These are phyloP conservation scores for Manihot esculenta DNA, from an alignment of 441 rosid species.

Conservation along the genomic window DNA sequence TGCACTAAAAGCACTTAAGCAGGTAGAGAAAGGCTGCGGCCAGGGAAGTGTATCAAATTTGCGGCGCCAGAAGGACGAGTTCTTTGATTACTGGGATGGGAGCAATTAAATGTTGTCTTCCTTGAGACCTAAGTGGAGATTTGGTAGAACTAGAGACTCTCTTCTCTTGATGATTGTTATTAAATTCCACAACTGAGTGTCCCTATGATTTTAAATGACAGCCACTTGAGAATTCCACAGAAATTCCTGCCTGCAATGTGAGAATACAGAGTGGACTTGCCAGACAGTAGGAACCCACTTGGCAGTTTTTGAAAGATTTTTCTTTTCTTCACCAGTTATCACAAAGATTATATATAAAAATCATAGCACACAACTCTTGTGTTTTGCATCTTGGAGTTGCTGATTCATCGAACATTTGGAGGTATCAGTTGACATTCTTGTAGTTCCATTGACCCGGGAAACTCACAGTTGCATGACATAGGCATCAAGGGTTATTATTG, in stretches of 20 bases:
- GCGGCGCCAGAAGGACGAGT: slow-evolving; percentile 50
- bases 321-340: not conserved
- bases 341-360: not conserved
- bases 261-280: not conserved
- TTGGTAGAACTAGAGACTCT: not conserved
- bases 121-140: not conserved
- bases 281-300: not conserved
- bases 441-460: not conserved
- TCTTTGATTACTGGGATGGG: slow-evolving; percentile 54
- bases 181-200: slow-evolving; percentile 2
- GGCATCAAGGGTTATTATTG: not conserved
- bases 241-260: not conserved
- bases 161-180: not conserved
- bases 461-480: not conserved
- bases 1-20: slow-evolving; percentile 67
- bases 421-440: not conserved
- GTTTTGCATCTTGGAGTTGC: not conserved
- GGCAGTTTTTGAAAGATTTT: not conserved
- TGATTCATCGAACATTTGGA: not conserved
- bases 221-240: not conserved
- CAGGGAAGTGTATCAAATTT: slow-evolving; percentile 59
- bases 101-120: slow-evolving; percentile 29
- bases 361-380: not conserved
- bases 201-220: not conserved
- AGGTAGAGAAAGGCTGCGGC: slow-evolving; percentile 86